Evolutionary conservation across 306 rosid species (phyloP).

Genomic region (Cercis canadensis): DNA sequence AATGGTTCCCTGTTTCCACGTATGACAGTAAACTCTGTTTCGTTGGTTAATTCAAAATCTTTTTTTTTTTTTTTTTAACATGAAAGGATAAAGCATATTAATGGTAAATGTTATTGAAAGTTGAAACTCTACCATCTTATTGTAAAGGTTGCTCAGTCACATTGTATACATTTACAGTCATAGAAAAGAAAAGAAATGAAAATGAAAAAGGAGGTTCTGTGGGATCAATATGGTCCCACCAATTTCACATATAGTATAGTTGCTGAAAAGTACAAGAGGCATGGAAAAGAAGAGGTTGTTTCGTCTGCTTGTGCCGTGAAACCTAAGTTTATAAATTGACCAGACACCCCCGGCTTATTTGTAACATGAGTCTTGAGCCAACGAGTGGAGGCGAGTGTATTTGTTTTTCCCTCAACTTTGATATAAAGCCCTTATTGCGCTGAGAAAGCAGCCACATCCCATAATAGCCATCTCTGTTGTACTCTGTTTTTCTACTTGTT

Average conservation of each 20-base stretch:
- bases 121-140: too few relatives aligned
- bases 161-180: constrained; percentile 1
- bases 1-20: too few relatives aligned
- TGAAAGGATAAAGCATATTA: constrained; percentile 18
- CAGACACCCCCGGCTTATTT: constrained; percentile 34
- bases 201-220: constrained; percentile 15
- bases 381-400: constrained; percentile 43
- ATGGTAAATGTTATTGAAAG: not conserved
- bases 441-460: constrained; percentile 36
- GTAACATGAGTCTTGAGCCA: constrained; percentile 31
- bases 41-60: too few relatives aligned
- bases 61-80: not conserved
- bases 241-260: constrained; percentile 37
- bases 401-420: constrained; percentile 4
- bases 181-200: not conserved
- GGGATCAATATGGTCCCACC: too few relatives aligned
- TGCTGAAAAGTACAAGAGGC: constrained; percentile 59
- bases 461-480: constrained; percentile 36
- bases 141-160: too few relatives aligned
- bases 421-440: constrained; percentile 46
- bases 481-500: constrained; percentile 24
- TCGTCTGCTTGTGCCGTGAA: constrained; percentile 60
- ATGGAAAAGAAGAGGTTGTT: constrained; percentile 48
- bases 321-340: constrained; percentile 58
- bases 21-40: too few relatives aligned